Evolutionary conservation across 495 filamentous ascomycete species (phyloP), one percentile per base, ranked within the genome.

Genomic region (Hypoxylon lienhwacheense): DNA sequence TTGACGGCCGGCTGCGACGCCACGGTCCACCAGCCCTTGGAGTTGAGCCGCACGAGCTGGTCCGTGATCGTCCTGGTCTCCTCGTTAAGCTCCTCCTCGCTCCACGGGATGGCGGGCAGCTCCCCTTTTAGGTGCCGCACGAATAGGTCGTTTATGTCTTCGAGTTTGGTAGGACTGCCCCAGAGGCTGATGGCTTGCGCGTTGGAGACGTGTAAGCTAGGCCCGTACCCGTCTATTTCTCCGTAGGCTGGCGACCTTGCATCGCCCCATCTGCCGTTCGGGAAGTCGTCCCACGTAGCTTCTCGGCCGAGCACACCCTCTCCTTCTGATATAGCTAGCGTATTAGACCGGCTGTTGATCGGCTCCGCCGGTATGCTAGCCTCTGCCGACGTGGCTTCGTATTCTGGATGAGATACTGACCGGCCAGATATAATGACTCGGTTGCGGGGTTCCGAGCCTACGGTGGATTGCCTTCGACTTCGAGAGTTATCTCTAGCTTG

Each of bases 281-380:
- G 93, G 73, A 86, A 98, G 72, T 98, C 93, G 66, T 98, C 93
- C 93, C 93, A 98, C 4, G 93, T 97, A 16, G 95, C 95, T 73
- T 97, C 95, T 53, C 95, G 79, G 24, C 92, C 93, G 8, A 96
- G 78, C n/a, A 87, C 76, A 29, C 91, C 91, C 56, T 92, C 83
- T 2, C 91, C 91, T 75, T 96, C 90, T 0, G 91, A 95, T 44
- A 96, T 96, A 14, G 89, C 89, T 12, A 97, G 81, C 3, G 90
- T 92, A 60, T 88, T 91, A 36, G 85, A 85, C 32, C 87, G 80
- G 21, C 79, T 81, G 63, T 83, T 85, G 64, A 84, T 70, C 2
- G 74, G 68, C 35, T 79, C 82, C 5, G 77, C 77, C 0, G 77
- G 81, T 16, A 88, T 71, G 32, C 81, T 82, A 1, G 85, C 87